phyloP scores from a whole-genome alignment of 169 alveolate genomes.

The Eimeria praecox region DNA sequence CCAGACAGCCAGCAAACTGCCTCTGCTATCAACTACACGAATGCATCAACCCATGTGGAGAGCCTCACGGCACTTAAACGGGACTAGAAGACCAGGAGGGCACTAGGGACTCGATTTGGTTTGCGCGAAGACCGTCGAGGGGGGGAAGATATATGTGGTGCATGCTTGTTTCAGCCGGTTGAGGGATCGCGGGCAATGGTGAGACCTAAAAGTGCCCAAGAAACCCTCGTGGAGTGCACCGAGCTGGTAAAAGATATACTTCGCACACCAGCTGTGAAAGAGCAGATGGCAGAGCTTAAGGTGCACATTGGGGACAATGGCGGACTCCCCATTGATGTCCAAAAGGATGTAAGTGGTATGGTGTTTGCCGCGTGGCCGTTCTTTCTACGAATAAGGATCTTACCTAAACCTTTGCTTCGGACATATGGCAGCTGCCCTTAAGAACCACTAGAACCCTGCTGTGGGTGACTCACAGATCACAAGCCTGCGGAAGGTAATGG shows the following conservation, averaged over 20 bases:
- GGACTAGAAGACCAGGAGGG: not conserved
- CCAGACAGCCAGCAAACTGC: not conserved
- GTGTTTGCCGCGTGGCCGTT: not conserved
- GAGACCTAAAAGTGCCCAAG: slow-evolving; percentile 60
- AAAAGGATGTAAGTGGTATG: slow-evolving; percentile 26
- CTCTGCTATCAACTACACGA: not conserved
- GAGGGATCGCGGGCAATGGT: slow-evolving; percentile 37
- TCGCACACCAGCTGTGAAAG: slow-evolving; percentile 60
- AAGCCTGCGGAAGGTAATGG: slow-evolving; percentile 47
- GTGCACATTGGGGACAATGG: slow-evolving; percentile 65
- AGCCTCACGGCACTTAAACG: not conserved
- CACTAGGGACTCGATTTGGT: not conserved
- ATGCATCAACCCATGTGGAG: not conserved
- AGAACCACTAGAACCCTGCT: not conserved
- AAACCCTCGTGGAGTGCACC: slow-evolving; percentile 61
- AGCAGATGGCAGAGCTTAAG: slow-evolving; percentile 65
- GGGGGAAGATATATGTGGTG: not conserved
- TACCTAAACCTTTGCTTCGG: not conserved
- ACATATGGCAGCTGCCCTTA: not conserved
- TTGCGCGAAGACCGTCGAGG: too few species aligned
- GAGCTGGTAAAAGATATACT: slow-evolving; percentile 41
- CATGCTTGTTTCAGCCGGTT: not conserved
- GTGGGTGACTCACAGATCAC: slow-evolving; percentile 21
- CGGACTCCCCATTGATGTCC: slow-evolving; percentile 64
- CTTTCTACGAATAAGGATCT: not conserved